Percentiles rank a stretch among this genome's conserved stretches.
Evolutionary conservation across 2,329 filamentous ascomycete genomes (phyloP).

Genomic region (Tolypocladium amazonense): DNA sequence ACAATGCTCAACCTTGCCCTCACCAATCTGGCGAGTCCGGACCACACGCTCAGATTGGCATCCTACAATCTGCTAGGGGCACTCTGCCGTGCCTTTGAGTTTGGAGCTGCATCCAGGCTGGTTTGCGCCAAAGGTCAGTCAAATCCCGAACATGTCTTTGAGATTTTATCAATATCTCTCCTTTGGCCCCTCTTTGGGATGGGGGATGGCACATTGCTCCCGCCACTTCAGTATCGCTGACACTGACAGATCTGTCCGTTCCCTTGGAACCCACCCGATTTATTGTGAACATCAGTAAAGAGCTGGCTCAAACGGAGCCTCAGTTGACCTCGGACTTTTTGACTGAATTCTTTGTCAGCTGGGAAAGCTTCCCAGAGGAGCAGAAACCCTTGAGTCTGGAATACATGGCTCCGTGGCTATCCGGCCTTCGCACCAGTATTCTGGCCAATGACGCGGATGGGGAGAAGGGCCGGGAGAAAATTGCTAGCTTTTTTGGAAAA

Average conservation of each 20-base stretch:
- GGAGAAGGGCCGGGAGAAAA: slow-evolving; percentile 56
- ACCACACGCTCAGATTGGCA: slow-evolving; percentile 48
- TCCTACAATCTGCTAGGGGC: slow-evolving; percentile 60
- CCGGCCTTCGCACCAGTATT: slow-evolving; percentile 48
- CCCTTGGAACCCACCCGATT: slow-evolving; percentile 53
- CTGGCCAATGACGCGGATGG: slow-evolving; percentile 49
- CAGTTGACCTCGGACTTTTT: slow-evolving; percentile 59
- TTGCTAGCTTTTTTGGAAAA: slow-evolving; percentile 53
- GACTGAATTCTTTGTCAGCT: slow-evolving; percentile 64
- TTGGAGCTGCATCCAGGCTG: slow-evolving; percentile 49
- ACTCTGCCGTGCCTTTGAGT: slow-evolving; percentile 58
- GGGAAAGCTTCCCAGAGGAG: slow-evolving; percentile 58
- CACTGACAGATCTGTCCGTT: slow-evolving; percentile 44
- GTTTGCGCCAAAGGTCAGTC: slow-evolving; percentile 48
- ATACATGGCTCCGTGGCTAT: slow-evolving; percentile 62
- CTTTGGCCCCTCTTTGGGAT: neutral
- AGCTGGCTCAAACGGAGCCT: slow-evolving; percentile 51
- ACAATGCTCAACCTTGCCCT: slow-evolving; percentile 58
- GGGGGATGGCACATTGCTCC: neutral
- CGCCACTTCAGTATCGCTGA: neutral
- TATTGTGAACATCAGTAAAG: slow-evolving; percentile 54
- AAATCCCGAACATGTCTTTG: neutral
- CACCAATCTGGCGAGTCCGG: slow-evolving; percentile 53
- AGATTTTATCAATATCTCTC: neutral
- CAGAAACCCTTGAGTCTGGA: slow-evolving; percentile 56